These are phyloP conservation scores for Lunularia cruciata DNA, from an alignment of 225 moss, liverwort and hornwort species.

Conservation along the genomic window DNA sequence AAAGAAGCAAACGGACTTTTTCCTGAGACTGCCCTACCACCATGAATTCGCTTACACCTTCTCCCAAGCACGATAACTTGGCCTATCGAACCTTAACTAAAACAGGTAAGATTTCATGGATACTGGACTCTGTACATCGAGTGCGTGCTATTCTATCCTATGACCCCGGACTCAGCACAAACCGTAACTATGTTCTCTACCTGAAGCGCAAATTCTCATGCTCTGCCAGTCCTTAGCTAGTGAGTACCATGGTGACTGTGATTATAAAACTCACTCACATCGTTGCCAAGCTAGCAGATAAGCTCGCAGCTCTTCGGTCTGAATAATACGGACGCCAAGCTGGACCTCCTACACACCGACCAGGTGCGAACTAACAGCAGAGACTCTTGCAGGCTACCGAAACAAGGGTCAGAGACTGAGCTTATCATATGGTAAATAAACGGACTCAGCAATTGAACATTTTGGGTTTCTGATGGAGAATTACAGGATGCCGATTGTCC, in stretches of 20 bases:
- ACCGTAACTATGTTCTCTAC: background rate
- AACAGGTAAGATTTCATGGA: background rate
- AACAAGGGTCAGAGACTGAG: too few species aligned
- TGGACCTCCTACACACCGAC: too few species aligned
- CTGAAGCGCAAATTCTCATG: background rate
- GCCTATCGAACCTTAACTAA: background rate
- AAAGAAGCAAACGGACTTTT: background rate
- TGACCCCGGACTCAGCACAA: background rate
- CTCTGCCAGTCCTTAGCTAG: background rate
- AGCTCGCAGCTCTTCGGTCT: background rate
- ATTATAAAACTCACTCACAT: too few species aligned
- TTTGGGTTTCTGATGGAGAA: background rate
- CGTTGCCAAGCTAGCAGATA: background rate
- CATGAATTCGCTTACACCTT: background rate
- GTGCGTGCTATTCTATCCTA: background rate
- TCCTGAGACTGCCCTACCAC: background rate
- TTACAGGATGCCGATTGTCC: constrained; percentile 8
- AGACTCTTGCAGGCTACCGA: too few species aligned
- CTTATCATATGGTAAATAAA: too few species aligned
- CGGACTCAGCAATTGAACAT: background rate
- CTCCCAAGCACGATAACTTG: background rate
- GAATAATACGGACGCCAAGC: too few species aligned
- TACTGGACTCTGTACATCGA: background rate
- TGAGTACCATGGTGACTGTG: background rate
- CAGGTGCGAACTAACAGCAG: too few species aligned